Percentiles rank a stretch among this genome's conserved stretches.
Evolutionary conservation across 345 rosid species (phyloP).

Genomic region (Trapa bicornis): DNA sequence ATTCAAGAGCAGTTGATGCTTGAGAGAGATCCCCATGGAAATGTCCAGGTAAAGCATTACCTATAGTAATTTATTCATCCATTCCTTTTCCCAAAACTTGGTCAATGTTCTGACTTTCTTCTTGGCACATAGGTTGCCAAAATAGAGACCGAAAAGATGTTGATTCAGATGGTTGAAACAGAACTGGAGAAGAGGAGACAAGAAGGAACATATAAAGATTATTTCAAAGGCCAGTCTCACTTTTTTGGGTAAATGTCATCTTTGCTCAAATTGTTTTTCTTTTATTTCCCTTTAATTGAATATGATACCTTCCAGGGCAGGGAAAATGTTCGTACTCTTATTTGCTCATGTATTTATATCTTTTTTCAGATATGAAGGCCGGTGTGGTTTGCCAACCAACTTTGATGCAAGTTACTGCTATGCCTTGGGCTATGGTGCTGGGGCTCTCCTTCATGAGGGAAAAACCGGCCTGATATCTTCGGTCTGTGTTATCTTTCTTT

Average conservation of each 20-base stretch:
- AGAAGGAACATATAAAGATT: conserved; percentile 48
- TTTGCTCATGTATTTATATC: not conserved
- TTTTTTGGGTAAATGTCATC: conserved; percentile 60
- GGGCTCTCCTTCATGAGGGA: conserved; percentile 56
- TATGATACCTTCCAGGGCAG: not conserved
- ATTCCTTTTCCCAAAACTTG: not conserved
- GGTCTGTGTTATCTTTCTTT: conserved; percentile 12
- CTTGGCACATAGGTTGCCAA: conserved; percentile 59
- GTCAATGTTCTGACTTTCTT: not conserved
- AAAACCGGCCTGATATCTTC: conserved; percentile 43
- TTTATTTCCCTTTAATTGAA: not conserved
- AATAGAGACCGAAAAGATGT: conserved; percentile 98
- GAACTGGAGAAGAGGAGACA: conserved; percentile 79
- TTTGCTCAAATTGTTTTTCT: not conserved
- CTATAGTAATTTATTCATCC: not conserved
- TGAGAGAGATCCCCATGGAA: conserved; percentile 99
- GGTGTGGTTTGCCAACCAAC: conserved; percentile 94
- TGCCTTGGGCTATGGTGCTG: conserved; percentile 85
- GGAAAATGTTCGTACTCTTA: not conserved
- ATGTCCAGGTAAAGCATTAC: conserved; percentile 66
- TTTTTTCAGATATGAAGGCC: conserved; percentile 73
- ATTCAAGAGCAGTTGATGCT: conserved; percentile 92
- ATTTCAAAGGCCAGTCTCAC: conserved; percentile 86
- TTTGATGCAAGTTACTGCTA: conserved; percentile 88
- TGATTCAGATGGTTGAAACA: conserved; percentile 95